Evolutionary conservation across 2,329 filamentous ascomycete species (phyloP).

Genomic region (Stemphylium vesicarium): DNA sequence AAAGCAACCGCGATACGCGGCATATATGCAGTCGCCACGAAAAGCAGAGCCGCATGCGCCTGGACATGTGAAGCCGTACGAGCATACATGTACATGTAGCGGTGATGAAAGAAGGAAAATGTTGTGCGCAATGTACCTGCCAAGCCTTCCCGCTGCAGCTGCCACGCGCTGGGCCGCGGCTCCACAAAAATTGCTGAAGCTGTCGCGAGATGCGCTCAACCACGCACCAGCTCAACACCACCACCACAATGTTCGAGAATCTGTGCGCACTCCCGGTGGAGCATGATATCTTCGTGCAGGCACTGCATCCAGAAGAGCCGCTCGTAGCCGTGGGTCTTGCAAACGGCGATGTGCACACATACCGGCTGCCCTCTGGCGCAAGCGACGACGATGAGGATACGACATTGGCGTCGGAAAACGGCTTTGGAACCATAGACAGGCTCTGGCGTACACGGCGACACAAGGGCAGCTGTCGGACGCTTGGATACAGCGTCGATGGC

Average conservation of each 20-base stretch:
- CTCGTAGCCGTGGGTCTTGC: conserved; percentile 85
- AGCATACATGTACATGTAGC: neutral
- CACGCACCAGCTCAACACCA: neutral
- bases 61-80: no score
- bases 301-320: conserved; percentile 82
- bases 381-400: conserved; percentile 59
- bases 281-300: conserved; percentile 87
- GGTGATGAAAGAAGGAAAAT: neutral
- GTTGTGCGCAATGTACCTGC: conserved; percentile 13
- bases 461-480: conserved; percentile 87
- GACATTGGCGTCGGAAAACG: conserved; percentile 60
- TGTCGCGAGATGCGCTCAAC: conserved; percentile 6
- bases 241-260: conserved; percentile 78
- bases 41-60: no score
- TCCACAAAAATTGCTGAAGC: conserved; percentile 38
- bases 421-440: conserved; percentile 78
- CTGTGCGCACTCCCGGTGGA: conserved; percentile 86
- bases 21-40: no score
- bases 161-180: conserved; percentile 12
- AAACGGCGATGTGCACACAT: conserved; percentile 84
- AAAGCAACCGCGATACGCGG: no score
- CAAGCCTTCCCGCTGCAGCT: conserved; percentile 25
- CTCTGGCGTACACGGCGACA: conserved; percentile 88
- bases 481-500: conserved; percentile 82
- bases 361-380: conserved; percentile 70